These are phyloP conservation scores for Sclerotinia subarctica DNA, from an alignment of 2,329 filamentous ascomycete genomes.

Conservation along the genomic window DNA sequence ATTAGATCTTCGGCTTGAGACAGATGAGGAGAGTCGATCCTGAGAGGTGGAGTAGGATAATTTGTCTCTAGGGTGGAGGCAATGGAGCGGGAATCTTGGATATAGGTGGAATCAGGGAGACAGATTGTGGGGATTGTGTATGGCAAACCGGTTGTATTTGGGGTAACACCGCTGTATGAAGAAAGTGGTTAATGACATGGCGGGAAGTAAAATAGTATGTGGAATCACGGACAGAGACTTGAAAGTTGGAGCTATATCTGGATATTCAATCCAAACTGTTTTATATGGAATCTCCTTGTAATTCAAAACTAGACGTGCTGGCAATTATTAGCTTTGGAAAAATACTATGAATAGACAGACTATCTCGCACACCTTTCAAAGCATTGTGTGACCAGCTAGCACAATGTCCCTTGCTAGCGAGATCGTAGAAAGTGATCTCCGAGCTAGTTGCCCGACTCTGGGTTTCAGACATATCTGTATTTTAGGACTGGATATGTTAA, in stretches of 20 bases:
- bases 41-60: conserved; percentile 52
- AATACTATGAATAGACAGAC: not conserved
- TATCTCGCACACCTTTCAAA: conserved; percentile 58
- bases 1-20: conserved; percentile 46
- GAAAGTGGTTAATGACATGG: conserved; percentile 16
- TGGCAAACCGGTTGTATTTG: conserved; percentile 35
- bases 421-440: conserved; percentile 56
- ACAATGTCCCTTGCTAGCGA: conserved; percentile 52
- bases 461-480: not conserved
- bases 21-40: conserved; percentile 53
- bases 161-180: conserved; percentile 42
- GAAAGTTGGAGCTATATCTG: conserved; percentile 57
- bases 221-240: conserved; percentile 48
- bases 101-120: conserved; percentile 53
- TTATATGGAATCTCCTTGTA: conserved; percentile 65
- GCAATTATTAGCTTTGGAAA: conserved; percentile 12
- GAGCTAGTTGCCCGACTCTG: not conserved
- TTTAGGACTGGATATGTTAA: not conserved
- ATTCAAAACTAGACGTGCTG: conserved; percentile 59
- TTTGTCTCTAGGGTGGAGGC: conserved; percentile 55
- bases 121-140: conserved; percentile 57
- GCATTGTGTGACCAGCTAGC: conserved; percentile 64
- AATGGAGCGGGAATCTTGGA: conserved; percentile 65
- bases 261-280: conserved; percentile 69
- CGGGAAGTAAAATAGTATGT: not conserved